Evolutionary conservation across 768 basidiomycete genomes (phyloP).

Genomic region (Mycena floridula): DNA sequence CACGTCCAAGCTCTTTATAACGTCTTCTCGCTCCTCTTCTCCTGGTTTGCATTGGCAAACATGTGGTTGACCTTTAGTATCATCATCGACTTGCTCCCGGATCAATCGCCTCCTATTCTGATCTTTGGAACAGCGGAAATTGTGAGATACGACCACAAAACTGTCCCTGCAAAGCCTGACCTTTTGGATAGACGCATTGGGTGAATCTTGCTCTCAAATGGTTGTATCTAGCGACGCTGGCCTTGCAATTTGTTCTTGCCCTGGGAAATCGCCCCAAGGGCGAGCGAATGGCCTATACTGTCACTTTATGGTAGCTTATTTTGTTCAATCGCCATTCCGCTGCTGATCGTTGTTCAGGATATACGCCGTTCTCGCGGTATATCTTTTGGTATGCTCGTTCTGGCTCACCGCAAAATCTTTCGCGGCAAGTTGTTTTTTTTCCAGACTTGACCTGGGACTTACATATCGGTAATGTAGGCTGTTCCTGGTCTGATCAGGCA

Average conservation of each 20-base stretch:
- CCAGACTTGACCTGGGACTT: background rate
- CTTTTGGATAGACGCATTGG: conserved; percentile 72
- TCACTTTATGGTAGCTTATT: conserved; percentile 58
- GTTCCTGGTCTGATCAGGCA: conserved; percentile 44
- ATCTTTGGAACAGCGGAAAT: conserved; percentile 70
- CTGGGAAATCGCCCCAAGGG: conserved; percentile 84
- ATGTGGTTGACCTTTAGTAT: conserved; percentile 95
- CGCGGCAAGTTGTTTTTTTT: conserved; percentile 35
- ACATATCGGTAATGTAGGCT: conserved; percentile 24
- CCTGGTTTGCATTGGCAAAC: conserved; percentile 91
- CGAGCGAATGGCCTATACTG: conserved; percentile 64
- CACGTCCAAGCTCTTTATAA: conserved; percentile 92
- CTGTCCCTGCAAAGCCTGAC: no score
- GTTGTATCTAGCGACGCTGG: conserved; percentile 83
- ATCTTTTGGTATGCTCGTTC: conserved; percentile 84
- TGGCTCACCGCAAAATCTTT: conserved; percentile 81
- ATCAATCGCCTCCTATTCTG: conserved; percentile 27
- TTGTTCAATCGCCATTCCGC: background rate
- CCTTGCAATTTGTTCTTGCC: conserved; percentile 61
- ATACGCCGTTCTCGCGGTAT: conserved; percentile 76
- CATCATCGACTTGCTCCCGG: conserved; percentile 82
- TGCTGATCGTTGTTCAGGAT: conserved; percentile 45
- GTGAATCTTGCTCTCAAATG: conserved; percentile 78
- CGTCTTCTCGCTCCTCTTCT: conserved; percentile 76
- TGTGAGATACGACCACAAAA: no score